These are phyloP conservation scores for Cymbopogon citratus DNA, from an alignment of 176 grass and related monocot genomes.

Conservation along the genomic window DNA sequence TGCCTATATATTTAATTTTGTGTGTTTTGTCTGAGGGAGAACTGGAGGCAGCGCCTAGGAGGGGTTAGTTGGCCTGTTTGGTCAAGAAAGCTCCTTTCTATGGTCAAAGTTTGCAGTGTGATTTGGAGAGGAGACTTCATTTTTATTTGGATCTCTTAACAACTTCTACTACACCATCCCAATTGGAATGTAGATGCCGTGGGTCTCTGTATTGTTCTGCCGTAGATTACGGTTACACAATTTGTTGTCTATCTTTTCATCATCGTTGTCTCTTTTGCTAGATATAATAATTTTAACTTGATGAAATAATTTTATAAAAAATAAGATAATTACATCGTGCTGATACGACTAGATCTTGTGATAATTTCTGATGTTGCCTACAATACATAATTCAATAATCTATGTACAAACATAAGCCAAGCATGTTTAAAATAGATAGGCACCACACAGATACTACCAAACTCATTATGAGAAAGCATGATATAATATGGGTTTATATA, in stretches of 20 bases:
- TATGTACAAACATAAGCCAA: background rate
- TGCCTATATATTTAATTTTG: background rate
- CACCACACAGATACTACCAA: background rate
- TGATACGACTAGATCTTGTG: background rate
- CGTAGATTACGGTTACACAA: background rate
- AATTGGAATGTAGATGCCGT: background rate
- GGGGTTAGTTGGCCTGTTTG: constrained; percentile 25
- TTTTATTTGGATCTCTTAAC: background rate
- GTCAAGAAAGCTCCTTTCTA: background rate
- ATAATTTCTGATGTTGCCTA: background rate
- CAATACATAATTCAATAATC: background rate
- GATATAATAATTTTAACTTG: background rate
- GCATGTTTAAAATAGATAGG: background rate
- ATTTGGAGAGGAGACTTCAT: background rate
- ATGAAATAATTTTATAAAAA: background rate
- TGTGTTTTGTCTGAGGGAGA: background rate
- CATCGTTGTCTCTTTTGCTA: background rate
- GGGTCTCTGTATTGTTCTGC: background rate
- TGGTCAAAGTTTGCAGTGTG: background rate
- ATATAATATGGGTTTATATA: background rate
- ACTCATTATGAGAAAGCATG: background rate
- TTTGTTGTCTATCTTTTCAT: background rate
- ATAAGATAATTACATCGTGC: background rate
- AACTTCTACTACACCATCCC: background rate
- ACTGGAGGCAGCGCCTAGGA: background rate